Percentiles rank a stretch among this genome's conserved stretches.
These are phyloP conservation scores for Flaveria robusta DNA, from an alignment of 129 eudicot species.

Conservation along the genomic window DNA sequence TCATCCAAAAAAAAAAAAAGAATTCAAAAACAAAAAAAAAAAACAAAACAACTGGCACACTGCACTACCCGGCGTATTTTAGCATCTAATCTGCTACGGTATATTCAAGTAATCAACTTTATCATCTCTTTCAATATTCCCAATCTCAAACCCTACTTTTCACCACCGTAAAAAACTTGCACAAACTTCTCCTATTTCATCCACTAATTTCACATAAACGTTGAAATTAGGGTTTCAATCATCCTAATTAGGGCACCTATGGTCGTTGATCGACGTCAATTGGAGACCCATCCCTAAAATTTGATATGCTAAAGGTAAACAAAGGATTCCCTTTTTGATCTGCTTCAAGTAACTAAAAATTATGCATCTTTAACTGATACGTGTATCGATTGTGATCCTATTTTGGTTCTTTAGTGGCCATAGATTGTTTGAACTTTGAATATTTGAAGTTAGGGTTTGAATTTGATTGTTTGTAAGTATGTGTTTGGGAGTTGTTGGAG, in stretches of 20 bases:
- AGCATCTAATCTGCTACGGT: conserved; percentile 5
- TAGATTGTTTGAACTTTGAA: not conserved
- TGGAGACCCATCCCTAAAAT: conserved; percentile 13
- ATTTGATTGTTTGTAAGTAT: not conserved
- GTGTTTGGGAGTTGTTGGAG: conserved; percentile 8
- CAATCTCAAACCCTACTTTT: conserved; percentile 28
- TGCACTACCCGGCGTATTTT: conserved; percentile 33
- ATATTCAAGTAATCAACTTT: conserved; percentile 31
- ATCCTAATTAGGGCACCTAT: not conserved
- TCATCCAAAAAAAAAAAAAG: not conserved
- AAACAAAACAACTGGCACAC: not conserved
- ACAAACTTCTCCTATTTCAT: conserved; percentile 2
- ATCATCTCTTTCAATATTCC: conserved; percentile 18
- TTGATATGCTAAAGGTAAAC: not conserved
- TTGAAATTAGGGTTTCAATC: conserved; percentile 13
- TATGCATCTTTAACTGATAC: not conserved
- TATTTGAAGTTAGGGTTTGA: conserved; percentile 2
- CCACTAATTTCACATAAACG: not conserved
- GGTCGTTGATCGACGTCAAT: not conserved
- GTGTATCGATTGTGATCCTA: too few relatives aligned
- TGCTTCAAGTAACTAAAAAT: conserved; percentile 7
- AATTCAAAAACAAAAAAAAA: too few relatives aligned
- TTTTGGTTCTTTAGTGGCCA: too few relatives aligned
- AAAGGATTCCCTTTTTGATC: not conserved
- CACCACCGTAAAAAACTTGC: not conserved